A percentile compares a stretch with the other conserved stretches of the same genome.
Evolutionary conservation across 345 rosid species (phyloP).

Genomic region (Garcia nutans): DNA sequence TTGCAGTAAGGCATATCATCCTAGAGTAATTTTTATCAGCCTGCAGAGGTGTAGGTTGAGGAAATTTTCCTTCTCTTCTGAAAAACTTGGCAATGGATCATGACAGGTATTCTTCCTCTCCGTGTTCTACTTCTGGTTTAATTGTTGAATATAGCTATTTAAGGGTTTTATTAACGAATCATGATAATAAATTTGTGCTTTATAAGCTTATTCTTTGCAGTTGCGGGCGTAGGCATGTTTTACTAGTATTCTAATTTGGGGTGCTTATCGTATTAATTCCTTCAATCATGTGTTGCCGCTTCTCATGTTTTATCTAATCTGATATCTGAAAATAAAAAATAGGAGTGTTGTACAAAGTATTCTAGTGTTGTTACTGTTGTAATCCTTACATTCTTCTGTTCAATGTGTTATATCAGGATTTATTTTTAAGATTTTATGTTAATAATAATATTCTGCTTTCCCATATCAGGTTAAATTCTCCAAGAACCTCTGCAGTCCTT

Average conservation of each 20-base stretch:
- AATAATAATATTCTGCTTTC: background rate
- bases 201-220: background rate
- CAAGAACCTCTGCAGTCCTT: slow-evolving; percentile 58
- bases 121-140: background rate
- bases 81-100: slow-evolving; percentile 6
- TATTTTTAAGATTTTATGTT: background rate
- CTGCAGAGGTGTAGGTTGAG: background rate
- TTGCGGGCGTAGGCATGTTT: background rate
- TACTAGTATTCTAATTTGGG: background rate
- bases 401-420: background rate
- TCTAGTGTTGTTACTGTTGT: background rate
- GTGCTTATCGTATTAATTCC: background rate
- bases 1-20: background rate
- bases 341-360: background rate
- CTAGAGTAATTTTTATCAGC: background rate
- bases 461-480: slow-evolving; percentile 67
- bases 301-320: background rate
- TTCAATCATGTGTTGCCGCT: background rate
- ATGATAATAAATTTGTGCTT: background rate
- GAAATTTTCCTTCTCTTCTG: too few species aligned
- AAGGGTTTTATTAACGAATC: background rate
- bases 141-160: background rate
- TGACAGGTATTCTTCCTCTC: background rate
- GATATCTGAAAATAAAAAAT: background rate
- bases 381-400: background rate